A percentile compares a stretch with the other conserved stretches of the same genome.
Conservation (phyloP, 1,139 yeast species). For the Kodamaea plutei region DNA sequence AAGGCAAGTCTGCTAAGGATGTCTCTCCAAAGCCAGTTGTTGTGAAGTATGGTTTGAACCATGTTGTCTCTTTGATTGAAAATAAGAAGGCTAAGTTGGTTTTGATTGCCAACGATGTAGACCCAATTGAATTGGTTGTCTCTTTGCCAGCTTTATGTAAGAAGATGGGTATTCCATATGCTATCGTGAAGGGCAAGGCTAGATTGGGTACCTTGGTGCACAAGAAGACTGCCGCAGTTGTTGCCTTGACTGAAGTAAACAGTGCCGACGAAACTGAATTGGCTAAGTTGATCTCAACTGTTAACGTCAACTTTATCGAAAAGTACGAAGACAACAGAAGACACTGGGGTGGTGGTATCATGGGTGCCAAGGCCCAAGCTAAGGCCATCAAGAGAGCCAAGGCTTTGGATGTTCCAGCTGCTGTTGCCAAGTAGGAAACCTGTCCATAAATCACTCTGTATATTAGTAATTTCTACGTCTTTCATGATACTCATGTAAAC, state of each 20-base stretch:
- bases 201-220: conserved; percentile 96
- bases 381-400: conserved; percentile 51
- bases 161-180: conserved; percentile 99
- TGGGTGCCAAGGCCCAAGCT: conserved; percentile 89
- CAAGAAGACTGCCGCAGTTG: conserved; percentile 95
- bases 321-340: conserved; percentile 93
- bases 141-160: conserved; percentile 98
- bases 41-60: conserved; percentile 97
- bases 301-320: conserved; percentile 86
- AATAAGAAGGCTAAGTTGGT: conserved; percentile 98
- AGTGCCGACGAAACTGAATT: conserved; percentile 93
- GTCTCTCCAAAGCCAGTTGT: conserved; percentile 94
- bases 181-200: conserved; percentile 97
- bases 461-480: conserved; percentile 6
- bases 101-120: conserved; percentile 96
- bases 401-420: conserved; percentile 28
- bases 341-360: conserved; percentile 99
- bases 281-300: conserved; percentile 86
- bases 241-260: conserved; percentile 92
- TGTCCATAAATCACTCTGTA: conserved; percentile 9
- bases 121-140: conserved; percentile 95
- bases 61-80: conserved; percentile 92
- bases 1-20: conserved; percentile 94
- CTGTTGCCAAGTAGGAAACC: conserved; percentile 12
- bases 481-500: too few species aligned